Evolutionary conservation across 176 grass and related monocot genomes (phyloP), one percentile per base, ranked within the genome.

Genomic region (Zoysia japonica): DNA sequence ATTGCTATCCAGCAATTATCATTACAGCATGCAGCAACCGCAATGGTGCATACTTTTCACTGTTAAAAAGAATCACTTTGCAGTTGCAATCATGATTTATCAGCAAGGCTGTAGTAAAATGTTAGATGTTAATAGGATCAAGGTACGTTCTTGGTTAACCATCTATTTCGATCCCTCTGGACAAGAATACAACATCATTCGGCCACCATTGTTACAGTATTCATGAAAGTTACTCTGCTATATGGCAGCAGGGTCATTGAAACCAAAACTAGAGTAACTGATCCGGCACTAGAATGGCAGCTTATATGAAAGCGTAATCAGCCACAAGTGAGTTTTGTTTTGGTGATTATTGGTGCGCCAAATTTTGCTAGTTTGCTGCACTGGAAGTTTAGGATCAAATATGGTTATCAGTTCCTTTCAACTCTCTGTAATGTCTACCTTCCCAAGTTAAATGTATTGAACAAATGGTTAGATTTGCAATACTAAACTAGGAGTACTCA

Each of bases 1-100:
- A 40, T 71, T 71, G 38, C 47, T 42, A 16, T 72, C 38, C 35
- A 49, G 41, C 71, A 48, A 68, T 40, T 57, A 75, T 57, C 53
- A 19, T 47, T 59, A 68, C 48, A 67, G 17, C 2, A 41, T 40
- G 61, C 3, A 0, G 40, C 64, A 65, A 10, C 16, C 67, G 13
- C 42, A 80, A 47, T 45, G 40, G 44, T 57, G 59, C 76, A 35
- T 78, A 79, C 16, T 48, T 66, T 85, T 55, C 19, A 65, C 44
- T 38, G 28, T 65, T 28, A 0, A 55, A 28, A 28, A 28, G 28
- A 71, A 55, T 78, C 13, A 20, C 49, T 47, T 37, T 67, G 68
- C 15, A 5, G 6, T 43, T 14, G 15, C 51, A 73, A 38, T 73
- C 38, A 59, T 9, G 12, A 71, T 73, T 64, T 73, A 20, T 14